Evolutionary conservation across 1,284 basidiomycete species (phyloP), one percentile per base, ranked within the genome.

Genomic region (Afroboletus lepidellus): DNA sequence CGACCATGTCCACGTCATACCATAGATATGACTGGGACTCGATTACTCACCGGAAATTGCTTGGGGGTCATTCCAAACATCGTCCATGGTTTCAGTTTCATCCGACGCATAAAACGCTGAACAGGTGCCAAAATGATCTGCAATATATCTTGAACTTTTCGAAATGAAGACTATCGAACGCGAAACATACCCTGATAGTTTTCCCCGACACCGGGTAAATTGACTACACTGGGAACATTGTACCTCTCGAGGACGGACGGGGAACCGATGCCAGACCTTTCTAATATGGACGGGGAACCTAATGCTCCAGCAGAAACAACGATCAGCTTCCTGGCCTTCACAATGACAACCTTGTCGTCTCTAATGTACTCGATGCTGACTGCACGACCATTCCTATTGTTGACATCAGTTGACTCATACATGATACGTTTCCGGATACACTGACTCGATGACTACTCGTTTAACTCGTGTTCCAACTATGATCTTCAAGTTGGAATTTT

Each of bases 161-260:
- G 20, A 15, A 34, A 21, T 2, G 3, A 23, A 15, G 21, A n/a
- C 0, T 6, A 12, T 1, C 1, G 15, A 7, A 2, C 7, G 20
- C 5, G 0, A 15, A 21, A 41, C 48, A 16, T 50, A 77, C 81
- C n/a, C n/a, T n/a, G n/a, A n/a, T n/a, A n/a, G n/a, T n/a, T n/a
- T n/a, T n/a, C n/a, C n/a, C n/a, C n/a, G 81, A 63, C 77, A 72
- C 81, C 81, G 6, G 77, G 77, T 5, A 84, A 18, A n/a, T 34
- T n/a, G 9, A 34, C 33, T n/a, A 34, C 3, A n/a, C n/a, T n/a
- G 13, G 30, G 30, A 32, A 32, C 13, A 27, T 72, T 73, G 27
- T 70, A 59, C 46, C 72, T 67, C 41, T 71, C 57, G 12, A 84
- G 64, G 11, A 81, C 56, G 0, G 65, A 62, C 20, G 63, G 55